Conservation (phyloP, 1,139 yeast species). For the Pneumocystis wakefieldiae region DNA sequence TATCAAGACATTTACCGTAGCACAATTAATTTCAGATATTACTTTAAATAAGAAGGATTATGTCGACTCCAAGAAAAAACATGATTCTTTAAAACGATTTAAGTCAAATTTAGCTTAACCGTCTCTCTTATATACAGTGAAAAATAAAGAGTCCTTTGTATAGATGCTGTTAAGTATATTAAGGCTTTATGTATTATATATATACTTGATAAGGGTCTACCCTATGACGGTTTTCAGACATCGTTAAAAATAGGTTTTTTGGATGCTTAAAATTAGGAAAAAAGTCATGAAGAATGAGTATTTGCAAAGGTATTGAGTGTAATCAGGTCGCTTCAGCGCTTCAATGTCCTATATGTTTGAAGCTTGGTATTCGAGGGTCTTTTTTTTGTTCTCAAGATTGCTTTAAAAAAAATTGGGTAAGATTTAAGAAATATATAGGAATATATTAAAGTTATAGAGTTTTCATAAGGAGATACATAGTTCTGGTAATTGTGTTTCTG, state of each 20-base stretch:
- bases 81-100: too few relatives aligned
- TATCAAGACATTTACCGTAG: too few relatives aligned
- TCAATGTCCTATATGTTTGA: constrained; percentile 86
- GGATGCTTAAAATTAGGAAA: background rate
- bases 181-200: too few relatives aligned
- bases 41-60: too few relatives aligned
- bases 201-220: too few relatives aligned
- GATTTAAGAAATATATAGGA: constrained; percentile 38
- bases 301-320: constrained; percentile 35
- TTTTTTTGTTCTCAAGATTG: constrained; percentile 76
- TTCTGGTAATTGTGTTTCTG: background rate
- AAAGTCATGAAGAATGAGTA: background rate
- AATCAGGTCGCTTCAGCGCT: constrained; percentile 60
- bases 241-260: background rate
- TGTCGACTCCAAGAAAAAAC: too few relatives aligned
- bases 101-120: too few relatives aligned
- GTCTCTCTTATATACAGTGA: too few relatives aligned
- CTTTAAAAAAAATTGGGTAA: constrained; percentile 53
- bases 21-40: too few relatives aligned
- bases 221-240: background rate
- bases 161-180: too few relatives aligned
- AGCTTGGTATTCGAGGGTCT: constrained; percentile 39
- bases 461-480: background rate
- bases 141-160: too few relatives aligned
- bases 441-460: constrained; percentile 12